A percentile compares a stretch with the other conserved stretches of the same genome.
Conservation (phyloP, 2,329 filamentous ascomycete species). For the Ceratocystis alfenasii region DNA sequence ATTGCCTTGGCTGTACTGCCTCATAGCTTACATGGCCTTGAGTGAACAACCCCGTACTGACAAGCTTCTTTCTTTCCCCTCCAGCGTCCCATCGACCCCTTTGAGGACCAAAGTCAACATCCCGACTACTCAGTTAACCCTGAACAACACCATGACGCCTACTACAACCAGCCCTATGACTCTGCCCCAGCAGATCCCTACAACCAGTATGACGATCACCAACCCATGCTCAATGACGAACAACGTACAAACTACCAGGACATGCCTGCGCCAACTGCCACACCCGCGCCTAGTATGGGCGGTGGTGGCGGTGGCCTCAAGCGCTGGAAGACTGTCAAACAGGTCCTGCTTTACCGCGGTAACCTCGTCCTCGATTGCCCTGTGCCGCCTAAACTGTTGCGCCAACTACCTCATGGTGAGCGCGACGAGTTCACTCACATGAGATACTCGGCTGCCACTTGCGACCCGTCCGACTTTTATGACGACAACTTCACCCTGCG, state of each 20-base stretch:
- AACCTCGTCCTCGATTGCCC: conserved; percentile 96
- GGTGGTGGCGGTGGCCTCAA: conserved; percentile 43
- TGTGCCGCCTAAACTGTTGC: conserved; percentile 75
- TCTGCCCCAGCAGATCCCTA: conserved; percentile 42
- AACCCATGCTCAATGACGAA: conserved; percentile 63
- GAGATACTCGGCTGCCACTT: conserved; percentile 84
- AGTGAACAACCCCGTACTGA: neutral
- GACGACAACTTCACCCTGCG: conserved; percentile 82
- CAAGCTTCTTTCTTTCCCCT: neutral
- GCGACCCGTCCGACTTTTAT: conserved; percentile 80
- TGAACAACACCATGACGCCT: conserved; percentile 74
- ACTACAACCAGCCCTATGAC: conserved; percentile 74
- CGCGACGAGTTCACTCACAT: conserved; percentile 86
- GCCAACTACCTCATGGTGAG: conserved; percentile 79
- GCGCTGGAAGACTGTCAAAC: conserved; percentile 96
- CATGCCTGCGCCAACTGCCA: conserved; percentile 38
- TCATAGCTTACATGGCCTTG: conserved; percentile 18
- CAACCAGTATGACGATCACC: conserved; percentile 51
- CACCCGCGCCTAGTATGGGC: conserved; percentile 19
- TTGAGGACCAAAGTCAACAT: conserved; percentile 38
- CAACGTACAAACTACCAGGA: conserved; percentile 38
- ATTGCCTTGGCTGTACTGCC: neutral
- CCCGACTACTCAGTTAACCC: conserved; percentile 67
- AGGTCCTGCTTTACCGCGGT: conserved; percentile 91
- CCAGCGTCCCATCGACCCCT: conserved; percentile 42